A percentile compares a stretch with the other conserved stretches of the same genome.
Conservation (phyloP, 768 basidiomycete genomes). For the Boletus subcaerulescens region DNA sequence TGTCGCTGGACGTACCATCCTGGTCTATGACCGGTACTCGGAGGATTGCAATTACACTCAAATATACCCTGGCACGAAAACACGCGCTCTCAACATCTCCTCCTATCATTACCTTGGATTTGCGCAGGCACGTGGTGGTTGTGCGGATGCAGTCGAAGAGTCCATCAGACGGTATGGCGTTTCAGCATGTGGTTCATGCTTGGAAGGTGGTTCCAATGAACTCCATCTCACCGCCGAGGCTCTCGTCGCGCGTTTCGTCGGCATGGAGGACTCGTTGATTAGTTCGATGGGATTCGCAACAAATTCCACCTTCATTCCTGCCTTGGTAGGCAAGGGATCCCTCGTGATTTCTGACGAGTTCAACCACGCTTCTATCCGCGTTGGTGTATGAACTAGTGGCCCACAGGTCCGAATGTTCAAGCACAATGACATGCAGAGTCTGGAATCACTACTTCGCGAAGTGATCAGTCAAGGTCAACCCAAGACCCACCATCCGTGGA, state of each 20-base stretch:
- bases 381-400: constrained; percentile 85
- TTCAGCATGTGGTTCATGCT: constrained; percentile 68
- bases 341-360: constrained; percentile 96
- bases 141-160: constrained; percentile 92
- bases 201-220: constrained; percentile 85
- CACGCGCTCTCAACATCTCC: constrained; percentile 92
- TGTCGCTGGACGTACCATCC: constrained; percentile 91
- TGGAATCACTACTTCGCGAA: constrained; percentile 82
- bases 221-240: constrained; percentile 79
- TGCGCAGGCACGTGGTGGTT: constrained; percentile 88
- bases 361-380: constrained; percentile 94
- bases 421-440: constrained; percentile 87
- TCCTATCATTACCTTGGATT: constrained; percentile 99
- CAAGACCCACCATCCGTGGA: constrained; percentile 98
- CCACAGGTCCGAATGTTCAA: constrained; percentile 92
- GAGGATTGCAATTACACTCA: constrained; percentile 79
- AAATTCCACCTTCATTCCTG: constrained; percentile 91
- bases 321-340: constrained; percentile 85
- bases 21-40: constrained; percentile 80
- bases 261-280: constrained; percentile 86
- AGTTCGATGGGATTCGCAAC: constrained; percentile 97
- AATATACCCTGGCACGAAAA: constrained; percentile 70
- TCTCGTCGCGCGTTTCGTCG: constrained; percentile 86
- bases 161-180: constrained; percentile 79
- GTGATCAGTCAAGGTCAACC: constrained; percentile 97